These are phyloP conservation scores for Geranomyces michiganensis DNA, from an alignment of 192 early-diverging fungal genomes.

Conservation along the genomic window DNA sequence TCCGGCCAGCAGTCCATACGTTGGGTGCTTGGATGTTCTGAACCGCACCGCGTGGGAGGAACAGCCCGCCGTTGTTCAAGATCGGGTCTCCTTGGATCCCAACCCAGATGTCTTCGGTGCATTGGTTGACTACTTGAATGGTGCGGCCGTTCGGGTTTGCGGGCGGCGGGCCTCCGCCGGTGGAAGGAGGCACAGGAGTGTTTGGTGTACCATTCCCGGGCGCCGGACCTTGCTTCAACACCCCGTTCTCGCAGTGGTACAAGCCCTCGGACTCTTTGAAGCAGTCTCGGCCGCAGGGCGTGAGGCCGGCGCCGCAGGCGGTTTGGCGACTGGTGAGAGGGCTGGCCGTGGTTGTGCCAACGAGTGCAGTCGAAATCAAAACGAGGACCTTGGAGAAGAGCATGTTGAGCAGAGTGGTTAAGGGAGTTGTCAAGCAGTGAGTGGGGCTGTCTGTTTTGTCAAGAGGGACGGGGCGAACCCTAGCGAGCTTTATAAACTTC, in stretches of 20 bases:
- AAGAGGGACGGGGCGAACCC: too few species aligned
- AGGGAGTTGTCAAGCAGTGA: too few species aligned
- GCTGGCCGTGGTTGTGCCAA: not conserved
- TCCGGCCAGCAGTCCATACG: constrained; percentile 23
- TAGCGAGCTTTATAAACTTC: too few species aligned
- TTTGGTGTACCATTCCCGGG: not conserved
- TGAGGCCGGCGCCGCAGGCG: constrained; percentile 2
- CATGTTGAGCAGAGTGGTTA: too few species aligned
- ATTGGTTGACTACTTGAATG: constrained; percentile 33
- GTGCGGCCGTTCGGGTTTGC: constrained; percentile 5
- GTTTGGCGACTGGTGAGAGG: not conserved
- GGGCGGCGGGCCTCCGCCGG: not conserved
- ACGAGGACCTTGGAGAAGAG: too few species aligned
- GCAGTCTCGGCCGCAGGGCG: constrained; percentile 26
- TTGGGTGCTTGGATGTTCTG: not conserved
- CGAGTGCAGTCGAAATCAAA: not conserved
- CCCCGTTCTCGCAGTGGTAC: constrained; percentile 29
- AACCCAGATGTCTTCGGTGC: constrained; percentile 28
- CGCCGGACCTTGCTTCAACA: constrained; percentile 15
- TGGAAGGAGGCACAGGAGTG: not conserved
- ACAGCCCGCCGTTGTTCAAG: constrained; percentile 28
- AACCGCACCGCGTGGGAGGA: not conserved
- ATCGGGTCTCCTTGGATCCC: constrained; percentile 30
- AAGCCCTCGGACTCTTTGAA: constrained; percentile 15
- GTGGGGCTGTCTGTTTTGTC: too few species aligned